Evolutionary conservation across 2,329 filamentous ascomycete species (phyloP).

Genomic region (Ascochyta rabiei): DNA sequence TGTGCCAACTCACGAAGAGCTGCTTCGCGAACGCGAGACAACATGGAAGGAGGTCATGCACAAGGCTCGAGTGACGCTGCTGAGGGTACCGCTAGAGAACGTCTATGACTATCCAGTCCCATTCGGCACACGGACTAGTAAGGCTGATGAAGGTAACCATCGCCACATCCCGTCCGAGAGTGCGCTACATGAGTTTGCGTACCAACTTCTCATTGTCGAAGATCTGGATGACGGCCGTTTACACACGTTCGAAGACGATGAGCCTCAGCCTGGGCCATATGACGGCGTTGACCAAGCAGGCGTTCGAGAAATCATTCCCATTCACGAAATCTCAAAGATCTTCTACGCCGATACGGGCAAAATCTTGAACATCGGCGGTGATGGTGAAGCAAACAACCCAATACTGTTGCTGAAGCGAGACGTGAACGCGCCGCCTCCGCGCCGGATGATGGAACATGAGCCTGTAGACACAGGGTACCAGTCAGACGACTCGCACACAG

Average conservation of each 20-base stretch:
- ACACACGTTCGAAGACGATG: constrained; percentile 68
- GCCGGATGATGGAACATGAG: constrained; percentile 58
- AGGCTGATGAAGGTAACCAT: constrained; percentile 24
- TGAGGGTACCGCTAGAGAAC: constrained; percentile 68
- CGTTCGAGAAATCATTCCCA: constrained; percentile 69
- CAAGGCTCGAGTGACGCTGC: constrained; percentile 83
- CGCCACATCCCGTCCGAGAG: constrained; percentile 50
- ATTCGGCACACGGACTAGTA: constrained; percentile 22
- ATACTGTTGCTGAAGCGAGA: constrained; percentile 78
- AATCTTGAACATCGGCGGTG: constrained; percentile 79
- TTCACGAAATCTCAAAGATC: constrained; percentile 82
- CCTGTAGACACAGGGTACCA: constrained; percentile 34
- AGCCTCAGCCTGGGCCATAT: constrained; percentile 62
- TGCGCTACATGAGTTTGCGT: constrained; percentile 70
- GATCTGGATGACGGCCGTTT: constrained; percentile 76
- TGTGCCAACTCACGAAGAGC: constrained; percentile 60
- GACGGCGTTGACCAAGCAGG: constrained; percentile 68
- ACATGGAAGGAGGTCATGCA: constrained; percentile 98
- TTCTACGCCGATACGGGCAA: constrained; percentile 93
- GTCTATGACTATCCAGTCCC: constrained; percentile 54
- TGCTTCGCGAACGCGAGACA: constrained; percentile 67
- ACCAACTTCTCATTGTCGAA: constrained; percentile 82
- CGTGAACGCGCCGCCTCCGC: constrained; percentile 65
- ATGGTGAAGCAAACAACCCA: constrained; percentile 72
- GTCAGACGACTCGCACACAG: constrained; percentile 49